Evolutionary conservation across 257 asterid species (phyloP).

Genomic region (Przewalskia tangutica): DNA sequence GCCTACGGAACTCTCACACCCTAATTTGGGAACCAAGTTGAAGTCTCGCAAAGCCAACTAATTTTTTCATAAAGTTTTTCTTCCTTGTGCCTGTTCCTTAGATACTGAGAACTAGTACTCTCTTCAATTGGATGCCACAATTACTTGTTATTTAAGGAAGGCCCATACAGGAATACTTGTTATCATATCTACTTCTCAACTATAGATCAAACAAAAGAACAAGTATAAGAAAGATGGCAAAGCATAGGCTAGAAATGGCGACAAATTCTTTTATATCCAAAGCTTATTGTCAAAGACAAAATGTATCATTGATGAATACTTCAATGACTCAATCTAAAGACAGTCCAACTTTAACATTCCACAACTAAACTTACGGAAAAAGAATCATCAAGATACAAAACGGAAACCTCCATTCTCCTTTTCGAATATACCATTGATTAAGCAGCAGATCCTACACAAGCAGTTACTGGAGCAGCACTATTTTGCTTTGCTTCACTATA

Average conservation of each 20-base stretch:
- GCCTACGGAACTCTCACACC: too few relatives aligned
- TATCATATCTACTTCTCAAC: background rate
- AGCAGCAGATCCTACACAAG: conserved; percentile 61
- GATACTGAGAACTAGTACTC: background rate
- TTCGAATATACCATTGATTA: conserved; percentile 18
- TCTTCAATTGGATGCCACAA: background rate
- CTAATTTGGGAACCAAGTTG: too few relatives aligned
- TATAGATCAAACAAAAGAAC: background rate
- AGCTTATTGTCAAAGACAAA: background rate
- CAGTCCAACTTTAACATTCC: background rate
- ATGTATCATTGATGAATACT: background rate
- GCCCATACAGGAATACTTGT: background rate
- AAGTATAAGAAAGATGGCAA: background rate
- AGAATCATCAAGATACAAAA: conserved; percentile 1
- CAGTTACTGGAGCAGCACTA: conserved; percentile 61
- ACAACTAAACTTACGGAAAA: background rate
- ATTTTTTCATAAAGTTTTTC: background rate
- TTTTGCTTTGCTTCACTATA: conserved; percentile 62
- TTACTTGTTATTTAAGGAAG: background rate
- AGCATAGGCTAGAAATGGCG: background rate
- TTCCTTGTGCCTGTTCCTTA: background rate
- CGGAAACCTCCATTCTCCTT: background rate
- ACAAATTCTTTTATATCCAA: background rate
- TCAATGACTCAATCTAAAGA: background rate
- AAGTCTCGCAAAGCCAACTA: too few relatives aligned